Base-by-base conservation (phyloP, 2,329 filamentous ascomycete species). In the Balansia obtecta region DNA sequence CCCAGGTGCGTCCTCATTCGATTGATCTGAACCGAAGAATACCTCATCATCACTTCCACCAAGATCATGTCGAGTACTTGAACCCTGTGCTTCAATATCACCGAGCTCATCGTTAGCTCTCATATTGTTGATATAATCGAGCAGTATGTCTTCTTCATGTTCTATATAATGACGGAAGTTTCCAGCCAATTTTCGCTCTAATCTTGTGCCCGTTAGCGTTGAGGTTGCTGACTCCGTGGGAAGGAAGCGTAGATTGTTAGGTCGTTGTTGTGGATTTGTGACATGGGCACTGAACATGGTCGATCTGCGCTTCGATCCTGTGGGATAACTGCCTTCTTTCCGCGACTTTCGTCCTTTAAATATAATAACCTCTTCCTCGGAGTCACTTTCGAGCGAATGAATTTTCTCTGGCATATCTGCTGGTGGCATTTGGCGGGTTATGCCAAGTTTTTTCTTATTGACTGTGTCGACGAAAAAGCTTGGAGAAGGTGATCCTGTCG, bases 101-200 rank as follows among this genome's bases (percentile, higher is more conserved):
- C 88, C 80, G 9, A 78, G 73, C 57, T 69, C 67, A 27, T 69
- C 70, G 45, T 73, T 71, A 1, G 71, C 71, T 16, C 66, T 66
- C 58, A 86, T 72, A 54, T 88, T 87, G 42, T 77, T 74, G 59
- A 88, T 82, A 57, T 89, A 89, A 59, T 90, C 86, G 1, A 78
- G 76, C 57, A 82, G 67, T 41, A 81, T 70, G 39, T 82, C 77
- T 16, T 83, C 74, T 8, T 75, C 70, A 2, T 57, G 48, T 9
- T 48, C 18, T 22, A 16, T 20, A 11, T 12, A 10, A 27, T 6
- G 13, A 15, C 39, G 15, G n/a, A 4, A 11, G 22, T 34, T 8
- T 13, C 34, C 16, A 16, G 11, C 11, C 15, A 16, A 44, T 27
- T 16, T 4, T 11, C 11, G 30, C 22, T 8, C 37, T 1, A 8